Evolutionary conservation across 805 yeast species (phyloP).

Genomic region (Schwanniomyces vanrijiae): DNA sequence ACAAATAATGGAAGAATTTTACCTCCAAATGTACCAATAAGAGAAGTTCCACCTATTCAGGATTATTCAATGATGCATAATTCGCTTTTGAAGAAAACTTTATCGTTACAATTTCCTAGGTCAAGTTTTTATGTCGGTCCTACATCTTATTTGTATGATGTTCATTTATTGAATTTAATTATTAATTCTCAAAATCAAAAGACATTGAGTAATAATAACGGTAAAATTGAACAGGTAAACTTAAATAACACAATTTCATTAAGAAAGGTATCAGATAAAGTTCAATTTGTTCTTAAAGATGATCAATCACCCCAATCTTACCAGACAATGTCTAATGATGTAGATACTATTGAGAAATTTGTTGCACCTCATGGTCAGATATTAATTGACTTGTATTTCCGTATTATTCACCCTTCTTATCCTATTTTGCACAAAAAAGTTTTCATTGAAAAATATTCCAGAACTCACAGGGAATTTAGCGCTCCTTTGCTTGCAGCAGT

Average conservation of each 20-base stretch:
- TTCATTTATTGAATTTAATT: slow-evolving; percentile 62
- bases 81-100: slow-evolving; percentile 64
- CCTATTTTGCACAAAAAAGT: slow-evolving; percentile 91
- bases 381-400: slow-evolving; percentile 75
- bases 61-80: slow-evolving; percentile 66
- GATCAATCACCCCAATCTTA: slow-evolving; percentile 74
- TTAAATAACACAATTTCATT: slow-evolving; percentile 64
- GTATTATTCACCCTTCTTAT: slow-evolving; percentile 85
- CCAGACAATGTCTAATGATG: slow-evolving; percentile 68
- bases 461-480: slow-evolving; percentile 89
- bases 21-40: slow-evolving; percentile 44
- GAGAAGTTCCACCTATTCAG: slow-evolving; percentile 60
- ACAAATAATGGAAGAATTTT: slow-evolving; percentile 13
- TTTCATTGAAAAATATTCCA: slow-evolving; percentile 82
- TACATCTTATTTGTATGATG: slow-evolving; percentile 76
- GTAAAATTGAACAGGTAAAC: slow-evolving; percentile 76
- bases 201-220: slow-evolving; percentile 27
- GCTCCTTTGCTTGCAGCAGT: slow-evolving; percentile 92
- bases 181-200: slow-evolving; percentile 30
- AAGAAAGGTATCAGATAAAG: slow-evolving; percentile 74
- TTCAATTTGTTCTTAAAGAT: slow-evolving; percentile 76
- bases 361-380: slow-evolving; percentile 93
- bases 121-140: slow-evolving; percentile 89
- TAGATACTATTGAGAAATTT: slow-evolving; percentile 79
- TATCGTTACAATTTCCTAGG: slow-evolving; percentile 82